phyloP scores from a whole-genome alignment of 2,329 filamentous ascomycete species.

The Clonostachys solani region DNA sequence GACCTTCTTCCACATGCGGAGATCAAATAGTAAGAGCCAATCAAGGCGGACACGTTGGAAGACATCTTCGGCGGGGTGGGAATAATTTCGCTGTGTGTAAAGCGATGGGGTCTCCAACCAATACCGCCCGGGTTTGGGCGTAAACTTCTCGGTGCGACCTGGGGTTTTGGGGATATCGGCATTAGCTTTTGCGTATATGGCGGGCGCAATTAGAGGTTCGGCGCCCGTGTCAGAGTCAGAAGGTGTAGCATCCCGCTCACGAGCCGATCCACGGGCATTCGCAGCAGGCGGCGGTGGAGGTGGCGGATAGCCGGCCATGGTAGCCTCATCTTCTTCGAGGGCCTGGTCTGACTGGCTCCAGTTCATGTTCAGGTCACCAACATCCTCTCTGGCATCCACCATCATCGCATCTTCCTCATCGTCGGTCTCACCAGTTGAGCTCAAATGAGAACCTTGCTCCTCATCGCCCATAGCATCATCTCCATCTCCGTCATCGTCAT shows the following conservation, averaged over 20 bases:
- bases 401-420: slow-evolving; percentile 56
- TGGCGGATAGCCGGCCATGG: slow-evolving; percentile 68
- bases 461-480: slow-evolving; percentile 30
- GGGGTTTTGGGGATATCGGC: slow-evolving; percentile 82
- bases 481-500: slow-evolving; percentile 21
- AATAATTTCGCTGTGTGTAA: slow-evolving; percentile 57
- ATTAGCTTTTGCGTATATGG: slow-evolving; percentile 59
- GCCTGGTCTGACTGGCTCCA: slow-evolving; percentile 58
- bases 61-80: slow-evolving; percentile 78
- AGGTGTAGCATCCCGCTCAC: slow-evolving; percentile 60
- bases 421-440: slow-evolving; percentile 32
- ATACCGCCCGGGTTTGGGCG: slow-evolving; percentile 68
- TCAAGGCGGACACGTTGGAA: slow-evolving; percentile 87
- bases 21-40: slow-evolving; percentile 90
- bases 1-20: slow-evolving; percentile 95
- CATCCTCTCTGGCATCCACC: slow-evolving; percentile 44
- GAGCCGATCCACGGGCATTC: slow-evolving; percentile 23
- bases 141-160: slow-evolving; percentile 40
- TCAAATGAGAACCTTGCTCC: slow-evolving; percentile 27
- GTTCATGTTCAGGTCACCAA: slow-evolving; percentile 41
- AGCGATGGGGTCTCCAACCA: slow-evolving; percentile 79
- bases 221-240: slow-evolving; percentile 67
- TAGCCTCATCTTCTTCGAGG: slow-evolving; percentile 72
- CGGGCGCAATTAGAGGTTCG: slow-evolving; percentile 60
- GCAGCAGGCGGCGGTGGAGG: slow-evolving; percentile 53